Evolutionary conservation across 1,284 basidiomycete species (phyloP), one percentile per base, ranked within the genome.

Genomic region (Neonothopanus nambi): DNA sequence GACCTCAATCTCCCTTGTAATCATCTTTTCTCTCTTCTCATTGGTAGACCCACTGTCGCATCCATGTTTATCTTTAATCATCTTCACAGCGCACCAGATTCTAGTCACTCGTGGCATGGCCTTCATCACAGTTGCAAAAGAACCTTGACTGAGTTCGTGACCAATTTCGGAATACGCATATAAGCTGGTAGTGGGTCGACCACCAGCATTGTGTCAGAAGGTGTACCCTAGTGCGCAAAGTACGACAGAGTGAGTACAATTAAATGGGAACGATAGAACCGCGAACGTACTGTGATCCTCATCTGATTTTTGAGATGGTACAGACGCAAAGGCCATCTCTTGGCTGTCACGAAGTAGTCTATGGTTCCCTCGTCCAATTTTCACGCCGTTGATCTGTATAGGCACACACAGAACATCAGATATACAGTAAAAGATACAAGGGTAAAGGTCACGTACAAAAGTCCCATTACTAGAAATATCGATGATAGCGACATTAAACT

Each of bases 381-480:
- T 82, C 46, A 72, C 69, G 11, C 85, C 84, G 60, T 91, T 91
- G 64, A 94, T 85, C 90, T 93, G 54, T 17, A 40, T 30, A 49
- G 33, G 13, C 12, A 43, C 57, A 37, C 42, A 36, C 23, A 24
- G 20, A 47, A 21, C 45, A 39, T 28, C 13, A 49, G 35, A 33
- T 38, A 33, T 46, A 24, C 17, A 39, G 37, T 44, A 26, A 20
- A 28, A 40, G 48, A 51, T 24, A 38, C 28, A 20, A 45, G 48
- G 12, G 52, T 44, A 53, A 50, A 49, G 26, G 28, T 17, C 20
- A 77, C 90, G 66, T 71, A 93, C 91, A 70, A 80, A 95, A 8
- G 93, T 95, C 0, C 92, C 92, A 63, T 95, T 95, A 53, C 86
- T 91, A 15, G 89, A 93, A 45, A 71, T 67, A 69, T 95, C 93